Evolutionary conservation across 2,329 filamentous ascomycete genomes (phyloP).

Genomic region (Phaeosphaeriaceae sp.): DNA sequence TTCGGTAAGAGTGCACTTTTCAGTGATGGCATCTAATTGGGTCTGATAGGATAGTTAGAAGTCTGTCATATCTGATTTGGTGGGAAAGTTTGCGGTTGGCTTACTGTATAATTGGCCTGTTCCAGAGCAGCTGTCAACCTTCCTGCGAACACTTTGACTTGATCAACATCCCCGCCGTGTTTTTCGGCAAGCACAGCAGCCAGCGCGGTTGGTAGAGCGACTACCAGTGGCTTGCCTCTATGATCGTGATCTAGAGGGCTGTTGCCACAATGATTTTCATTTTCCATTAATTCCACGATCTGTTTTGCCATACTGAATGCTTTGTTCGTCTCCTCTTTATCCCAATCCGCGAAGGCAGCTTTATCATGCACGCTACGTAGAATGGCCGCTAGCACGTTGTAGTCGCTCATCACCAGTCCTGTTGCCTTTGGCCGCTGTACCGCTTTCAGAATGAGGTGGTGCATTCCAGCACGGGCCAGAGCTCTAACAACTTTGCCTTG

Average conservation of each 20-base stretch:
- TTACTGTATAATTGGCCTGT: conserved; percentile 30
- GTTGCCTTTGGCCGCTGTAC: conserved; percentile 34
- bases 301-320: conserved; percentile 49
- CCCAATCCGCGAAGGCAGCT: conserved; percentile 46
- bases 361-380: conserved; percentile 44
- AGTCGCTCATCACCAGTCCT: conserved; percentile 29
- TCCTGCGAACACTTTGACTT: conserved; percentile 49
- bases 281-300: conserved; percentile 51
- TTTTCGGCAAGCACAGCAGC: conserved; percentile 49
- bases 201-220: conserved; percentile 54
- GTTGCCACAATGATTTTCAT: conserved; percentile 45
- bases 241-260: conserved; percentile 32
- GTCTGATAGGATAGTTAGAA: conserved; percentile 8
- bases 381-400: conserved; percentile 38
- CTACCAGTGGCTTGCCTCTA: conserved; percentile 42
- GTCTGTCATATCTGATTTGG: background rate
- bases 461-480: conserved; percentile 24
- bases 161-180: conserved; percentile 46
- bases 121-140: conserved; percentile 46
- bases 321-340: conserved; percentile 44
- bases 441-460: conserved; percentile 39
- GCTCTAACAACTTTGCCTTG: conserved; percentile 28
- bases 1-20: conserved; percentile 3
- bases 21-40: conserved; percentile 11
- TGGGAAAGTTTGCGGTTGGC: background rate